phyloP scores from a whole-genome alignment of 2,329 filamentous ascomycete genomes.

The Aspergillus quadricinctus region DNA sequence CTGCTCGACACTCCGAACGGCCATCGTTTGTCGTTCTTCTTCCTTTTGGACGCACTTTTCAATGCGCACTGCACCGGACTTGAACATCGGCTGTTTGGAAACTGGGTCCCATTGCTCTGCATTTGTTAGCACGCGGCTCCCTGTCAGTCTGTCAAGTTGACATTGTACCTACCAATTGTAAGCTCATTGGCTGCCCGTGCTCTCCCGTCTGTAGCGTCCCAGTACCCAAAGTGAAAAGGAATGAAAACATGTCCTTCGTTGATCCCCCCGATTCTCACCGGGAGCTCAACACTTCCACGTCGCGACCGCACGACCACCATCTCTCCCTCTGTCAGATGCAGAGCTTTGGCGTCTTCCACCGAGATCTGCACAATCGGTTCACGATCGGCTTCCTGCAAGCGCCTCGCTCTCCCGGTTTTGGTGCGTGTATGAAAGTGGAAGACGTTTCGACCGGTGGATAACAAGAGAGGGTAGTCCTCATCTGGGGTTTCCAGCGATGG shows the following conservation, averaged over 20 bases:
- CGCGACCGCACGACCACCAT: slow-evolving; percentile 29
- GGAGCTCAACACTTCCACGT: slow-evolving; percentile 28
- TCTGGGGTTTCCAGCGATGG: slow-evolving; percentile 26
- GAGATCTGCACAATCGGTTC: slow-evolving; percentile 30
- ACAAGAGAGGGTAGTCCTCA: slow-evolving; percentile 29
- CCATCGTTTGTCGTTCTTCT: slow-evolving; percentile 13
- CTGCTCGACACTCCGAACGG: slow-evolving; percentile 23
- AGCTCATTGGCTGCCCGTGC: slow-evolving; percentile 36
- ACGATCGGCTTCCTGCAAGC: slow-evolving; percentile 26
- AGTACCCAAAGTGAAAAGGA: slow-evolving; percentile 40
- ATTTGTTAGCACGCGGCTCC: background rate
- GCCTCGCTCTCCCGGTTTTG: slow-evolving; percentile 30
- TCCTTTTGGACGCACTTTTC: slow-evolving; percentile 23
- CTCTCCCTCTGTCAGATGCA: slow-evolving; percentile 26
- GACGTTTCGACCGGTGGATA: slow-evolving; percentile 32
- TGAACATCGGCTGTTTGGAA: slow-evolving; percentile 37
- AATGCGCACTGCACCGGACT: slow-evolving; percentile 32
- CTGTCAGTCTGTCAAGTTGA: background rate
- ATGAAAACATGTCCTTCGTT: slow-evolving; percentile 32
- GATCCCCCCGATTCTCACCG: slow-evolving; percentile 26
- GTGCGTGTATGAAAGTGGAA: slow-evolving; percentile 37
- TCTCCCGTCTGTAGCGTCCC: slow-evolving; percentile 27
- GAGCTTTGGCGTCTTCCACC: slow-evolving; percentile 22
- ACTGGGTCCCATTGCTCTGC: slow-evolving; percentile 32
- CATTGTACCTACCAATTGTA: slow-evolving; percentile 26